Evolutionary conservation across 495 filamentous ascomycete genomes (phyloP), one percentile per base, ranked within the genome.

Genomic region (Daldinia childiae): DNA sequence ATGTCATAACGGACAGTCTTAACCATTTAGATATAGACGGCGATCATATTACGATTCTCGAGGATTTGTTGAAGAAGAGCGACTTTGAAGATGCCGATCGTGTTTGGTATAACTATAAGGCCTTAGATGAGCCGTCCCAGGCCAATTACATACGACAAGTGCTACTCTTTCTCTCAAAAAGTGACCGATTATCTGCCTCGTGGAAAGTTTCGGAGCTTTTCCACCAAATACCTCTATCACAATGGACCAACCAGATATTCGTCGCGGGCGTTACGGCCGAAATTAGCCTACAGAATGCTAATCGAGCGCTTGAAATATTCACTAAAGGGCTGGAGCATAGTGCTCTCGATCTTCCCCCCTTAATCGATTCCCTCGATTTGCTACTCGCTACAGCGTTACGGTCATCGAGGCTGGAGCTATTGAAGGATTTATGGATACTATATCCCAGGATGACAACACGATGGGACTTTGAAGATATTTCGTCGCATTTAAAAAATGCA

Each of bases 201-300:
- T 72, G 73, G 74, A 78, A 74, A n/a, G 66, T 78, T 21, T 76
- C 76, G 4, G 74, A 78, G 39, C 54, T 78, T 26, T 76, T 78
- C 34, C 59, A 71, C 19, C 57, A 71, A 56, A 8, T 78, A 14
- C 62, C 69, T 34, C 12, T 48, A 32, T 50, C 68, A 12, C 56
- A 55, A 27, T 78, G 73, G 76, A 63, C 70, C 27, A 48, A 63
- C 24, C 32, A 58, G 26, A 48, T 36, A 21, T 74, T 78, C 14
- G 27, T 76, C 19, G 66, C 68, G 14, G 74, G 71, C 9, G 43
- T 78, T 34, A 45, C 62, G 9, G 76, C 76, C 34, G 76, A 78
- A 58, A 41, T 76, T 15, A 68, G 69, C 52, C 38, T 76, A 12
- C 74, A 76, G 39, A 76, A 76, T 14, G 12, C 34, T n/a, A 9